Conservation (phyloP, 2,329 filamentous ascomycete species). For the Penicillium decumbens region DNA sequence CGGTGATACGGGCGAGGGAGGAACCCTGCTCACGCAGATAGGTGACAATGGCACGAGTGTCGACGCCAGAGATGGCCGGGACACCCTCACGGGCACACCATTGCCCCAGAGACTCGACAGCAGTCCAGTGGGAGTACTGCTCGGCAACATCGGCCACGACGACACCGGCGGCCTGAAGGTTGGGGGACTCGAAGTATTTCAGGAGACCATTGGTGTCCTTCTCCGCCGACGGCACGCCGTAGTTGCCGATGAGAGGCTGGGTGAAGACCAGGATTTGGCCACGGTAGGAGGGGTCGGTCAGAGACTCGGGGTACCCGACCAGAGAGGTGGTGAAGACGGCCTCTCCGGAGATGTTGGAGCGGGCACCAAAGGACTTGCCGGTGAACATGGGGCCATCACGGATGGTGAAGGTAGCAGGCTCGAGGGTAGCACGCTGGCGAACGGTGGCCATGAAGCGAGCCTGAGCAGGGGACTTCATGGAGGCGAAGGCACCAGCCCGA, state of each 20-base stretch:
- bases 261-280: constrained; percentile 96
- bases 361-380: constrained; percentile 93
- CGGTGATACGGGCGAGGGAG: constrained; percentile 86
- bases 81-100: constrained; percentile 98
- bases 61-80: constrained; percentile 91
- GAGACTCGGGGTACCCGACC: constrained; percentile 92
- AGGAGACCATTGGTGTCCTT: constrained; percentile 85
- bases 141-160: constrained; percentile 92
- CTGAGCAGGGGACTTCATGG: constrained; percentile 35
- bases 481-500: constrained; percentile 45
- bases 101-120: constrained; percentile 83
- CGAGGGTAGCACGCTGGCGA: constrained; percentile 64
- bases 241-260: constrained; percentile 96
- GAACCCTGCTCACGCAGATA: constrained; percentile 94
- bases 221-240: constrained; percentile 82
- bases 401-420: constrained; percentile 90
- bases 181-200: constrained; percentile 97
- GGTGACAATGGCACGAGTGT: constrained; percentile 95
- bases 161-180: constrained; percentile 93
- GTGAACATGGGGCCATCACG: constrained; percentile 94
- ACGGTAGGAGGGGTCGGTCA: constrained; percentile 65
- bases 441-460: constrained; percentile 59
- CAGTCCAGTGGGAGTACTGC: constrained; percentile 97
- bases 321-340: constrained; percentile 98
- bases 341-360: constrained; percentile 94